phyloP scores from a whole-genome alignment of 306 rosid genomes.

The Alnus rubra region DNA sequence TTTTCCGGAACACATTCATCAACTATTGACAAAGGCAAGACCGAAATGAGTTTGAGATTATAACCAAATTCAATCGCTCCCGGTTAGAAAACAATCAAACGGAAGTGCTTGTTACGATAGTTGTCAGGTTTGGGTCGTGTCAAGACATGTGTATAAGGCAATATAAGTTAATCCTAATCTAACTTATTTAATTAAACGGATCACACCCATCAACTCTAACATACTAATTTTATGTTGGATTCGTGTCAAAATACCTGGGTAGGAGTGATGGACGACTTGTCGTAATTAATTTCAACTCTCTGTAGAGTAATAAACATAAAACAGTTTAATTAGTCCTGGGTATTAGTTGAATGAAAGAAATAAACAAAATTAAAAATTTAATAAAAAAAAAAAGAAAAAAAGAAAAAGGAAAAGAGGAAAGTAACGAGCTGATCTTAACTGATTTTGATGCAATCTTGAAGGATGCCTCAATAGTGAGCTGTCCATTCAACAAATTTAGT shows the following conservation, averaged over 20 bases:
- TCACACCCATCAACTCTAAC: no score
- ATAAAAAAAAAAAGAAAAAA: slow-evolving; percentile 8
- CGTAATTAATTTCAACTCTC: slow-evolving; percentile 73
- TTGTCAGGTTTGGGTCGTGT: no score
- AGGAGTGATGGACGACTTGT: slow-evolving; percentile 67
- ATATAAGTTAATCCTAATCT: no score
- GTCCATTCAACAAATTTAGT: slow-evolving; percentile 64
- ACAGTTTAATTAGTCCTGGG: not conserved
- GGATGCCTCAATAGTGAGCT: slow-evolving; percentile 70
- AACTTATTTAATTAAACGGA: no score
- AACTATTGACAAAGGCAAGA: slow-evolving; percentile 42
- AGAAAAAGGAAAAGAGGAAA: slow-evolving; percentile 20
- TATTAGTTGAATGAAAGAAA: slow-evolving; percentile 10
- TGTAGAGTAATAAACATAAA: slow-evolving; percentile 33
- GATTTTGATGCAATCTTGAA: slow-evolving; percentile 72
- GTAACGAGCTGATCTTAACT: slow-evolving; percentile 42
- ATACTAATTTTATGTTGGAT: not conserved
- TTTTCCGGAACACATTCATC: slow-evolving; percentile 75
- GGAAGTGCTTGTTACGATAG: no score
- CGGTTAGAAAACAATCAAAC: no score
- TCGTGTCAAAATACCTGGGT: slow-evolving; percentile 44
- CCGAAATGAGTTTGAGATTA: not conserved
- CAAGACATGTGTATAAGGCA: no score
- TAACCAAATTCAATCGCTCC: not conserved
- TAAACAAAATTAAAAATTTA: no score